A percentile compares a stretch with the other conserved stretches of the same genome.
These are phyloP conservation scores for Tuber melanosporum DNA, from an alignment of 495 filamentous ascomycete genomes.

Conservation along the genomic window DNA sequence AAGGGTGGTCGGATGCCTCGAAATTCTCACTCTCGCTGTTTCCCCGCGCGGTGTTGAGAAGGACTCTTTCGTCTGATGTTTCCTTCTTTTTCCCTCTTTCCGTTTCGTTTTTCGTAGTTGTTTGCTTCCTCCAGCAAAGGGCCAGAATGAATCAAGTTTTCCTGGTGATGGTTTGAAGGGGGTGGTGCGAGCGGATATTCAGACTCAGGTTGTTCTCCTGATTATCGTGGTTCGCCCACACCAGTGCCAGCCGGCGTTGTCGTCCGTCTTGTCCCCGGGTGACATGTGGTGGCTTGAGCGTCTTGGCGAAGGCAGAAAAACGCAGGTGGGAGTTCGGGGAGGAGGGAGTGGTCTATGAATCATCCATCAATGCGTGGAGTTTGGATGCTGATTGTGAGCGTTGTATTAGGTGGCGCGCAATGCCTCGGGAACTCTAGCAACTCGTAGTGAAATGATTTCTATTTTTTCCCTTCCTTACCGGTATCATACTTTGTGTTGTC, in stretches of 20 bases:
- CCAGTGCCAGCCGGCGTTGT: neutral
- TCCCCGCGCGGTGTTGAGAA: neutral
- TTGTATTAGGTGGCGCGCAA: neutral
- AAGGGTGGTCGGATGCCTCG: constrained; percentile 1
- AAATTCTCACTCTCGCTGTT: neutral
- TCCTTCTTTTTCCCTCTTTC: neutral
- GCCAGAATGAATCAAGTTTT: neutral
- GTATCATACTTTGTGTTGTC: neutral
- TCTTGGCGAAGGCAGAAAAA: constrained; percentile 5
- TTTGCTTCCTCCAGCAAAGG: neutral
- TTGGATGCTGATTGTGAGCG: neutral
- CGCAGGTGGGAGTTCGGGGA: neutral
- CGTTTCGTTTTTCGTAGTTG: neutral
- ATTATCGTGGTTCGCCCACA: neutral
- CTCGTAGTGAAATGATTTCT: neutral
- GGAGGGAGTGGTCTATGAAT: neutral
- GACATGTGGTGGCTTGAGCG: neutral
- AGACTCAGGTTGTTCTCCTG: neutral
- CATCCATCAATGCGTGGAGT: neutral
- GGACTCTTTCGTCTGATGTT: constrained; percentile 1
- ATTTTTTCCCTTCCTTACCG: neutral
- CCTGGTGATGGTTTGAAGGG: neutral
- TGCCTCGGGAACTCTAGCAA: neutral
- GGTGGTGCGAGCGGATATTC: neutral
- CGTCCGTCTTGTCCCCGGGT: neutral